Base-by-base conservation (phyloP, 2,329 filamentous ascomycete species). In the Onygena corvina region DNA sequence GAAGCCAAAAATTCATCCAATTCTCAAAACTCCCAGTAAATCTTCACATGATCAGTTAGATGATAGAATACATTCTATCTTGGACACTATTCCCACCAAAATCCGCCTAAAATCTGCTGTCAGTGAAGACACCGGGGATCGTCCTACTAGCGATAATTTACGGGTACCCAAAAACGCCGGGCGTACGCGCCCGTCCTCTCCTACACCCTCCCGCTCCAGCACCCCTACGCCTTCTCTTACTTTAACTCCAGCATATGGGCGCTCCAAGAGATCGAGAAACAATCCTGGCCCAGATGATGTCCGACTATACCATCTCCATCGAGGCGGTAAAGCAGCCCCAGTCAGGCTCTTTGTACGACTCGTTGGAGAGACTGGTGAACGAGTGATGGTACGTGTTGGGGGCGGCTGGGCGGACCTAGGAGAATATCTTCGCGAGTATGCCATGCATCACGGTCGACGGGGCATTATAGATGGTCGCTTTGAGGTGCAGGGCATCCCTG, bases 331-430 rank as follows among this genome's bases (percentile, higher is more conserved):
- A 50, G 83, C 92, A 55, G 79, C 86, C 9, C 92, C 92, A 0
- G 89, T 95, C 61, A 96, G 95, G 67, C 77, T 98, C 3, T 94
- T 93, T 60, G 89, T 98, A 47, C 84, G 92, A 12, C 81, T 88
- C 1, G 89, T 98, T 2, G 92, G 92, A 46, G 88, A 94, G 64
- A 76, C 80, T 50, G 86, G 86, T 12, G 88, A 96, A 65, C 81
- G 92, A 47, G 88, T 96, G 53, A 96, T 98, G 92, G 92, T 98
- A 5, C 84, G 92, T 30, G 90, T 98, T 9, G 92, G 92, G 9
- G 92, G 92, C 52, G 92, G 92, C n/a, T 98, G 92, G 92, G 88
- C 89, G 11, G 92, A 98, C 65, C 72, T 98, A 16, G 90, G 85
- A 31, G 92, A 96, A 65, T 98, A 95, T 61, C 74, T 98, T 35